Evolutionary conservation across 164 flowering plant genomes (phyloP), one percentile per base, ranked within the genome.

Genomic region (Stephania yunnanensis): DNA sequence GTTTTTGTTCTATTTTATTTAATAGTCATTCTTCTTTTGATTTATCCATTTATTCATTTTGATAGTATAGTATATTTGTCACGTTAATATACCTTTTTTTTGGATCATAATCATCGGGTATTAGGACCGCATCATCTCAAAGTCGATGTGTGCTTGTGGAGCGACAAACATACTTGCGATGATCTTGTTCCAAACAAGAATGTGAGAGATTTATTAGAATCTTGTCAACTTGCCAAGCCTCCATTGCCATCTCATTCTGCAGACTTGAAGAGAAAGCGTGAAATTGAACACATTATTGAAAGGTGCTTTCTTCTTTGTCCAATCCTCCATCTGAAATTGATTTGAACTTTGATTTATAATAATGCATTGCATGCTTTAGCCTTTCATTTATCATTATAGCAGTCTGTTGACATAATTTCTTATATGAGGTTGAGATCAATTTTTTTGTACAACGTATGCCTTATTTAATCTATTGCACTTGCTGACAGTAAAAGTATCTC

Each of bases 111-210:
- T 68, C 15, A 25, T 20, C 91, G 94, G 99, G 99, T 84, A 92
- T 96, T 42, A 85, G 72, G 94, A 91, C 67, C 73, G 86, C 79
- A 91, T 94, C 8, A 92, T 94, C 44, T 89, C 92, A 0, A 92
- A 87, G 69, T 86, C 92, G 61, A 76, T 80, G 79, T 94, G 99
- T 80, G 89, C 89, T 11, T 96, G 99, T 83, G 95, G 97, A 68
- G 93, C 92, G 36, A 87, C 87, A 79, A 87, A 88, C 81, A 68
- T 92, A 65, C 97, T 92, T 68, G 97, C 98, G 98, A 96, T 85
- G 95, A 96, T 83, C 95, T 96, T 74, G 73, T 96, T 69, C 99
- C 99, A 19, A 96, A 96, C 75, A 90, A 89, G 86, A 90, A 97
- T n/a, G 82, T 94, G 61, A 84, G 99, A 81, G 96, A 92, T 75